These are phyloP conservation scores for Cupressus sempervirens DNA, from an alignment of 75 land plant species.

Conservation along the genomic window DNA sequence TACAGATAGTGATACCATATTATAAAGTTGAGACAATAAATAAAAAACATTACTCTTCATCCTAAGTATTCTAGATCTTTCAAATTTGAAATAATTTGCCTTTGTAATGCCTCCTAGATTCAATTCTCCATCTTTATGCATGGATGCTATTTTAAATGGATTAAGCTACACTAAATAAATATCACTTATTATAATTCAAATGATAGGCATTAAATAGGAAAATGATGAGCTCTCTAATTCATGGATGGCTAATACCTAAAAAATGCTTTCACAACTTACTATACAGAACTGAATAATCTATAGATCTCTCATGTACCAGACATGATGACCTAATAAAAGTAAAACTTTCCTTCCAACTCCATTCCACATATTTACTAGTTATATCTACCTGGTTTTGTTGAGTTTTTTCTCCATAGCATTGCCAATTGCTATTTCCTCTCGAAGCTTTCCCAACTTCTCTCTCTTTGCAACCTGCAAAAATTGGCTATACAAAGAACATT, in stretches of 20 bases:
- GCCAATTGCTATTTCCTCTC: constrained; percentile 85
- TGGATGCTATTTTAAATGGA: background rate
- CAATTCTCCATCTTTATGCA: background rate
- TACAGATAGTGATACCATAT: constrained; percentile 18
- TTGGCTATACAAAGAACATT: background rate
- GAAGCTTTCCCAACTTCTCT: constrained; percentile 65
- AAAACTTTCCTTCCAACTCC: background rate
- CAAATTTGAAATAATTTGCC: background rate
- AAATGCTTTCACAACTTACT: background rate
- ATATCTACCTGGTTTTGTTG: constrained; percentile 80
- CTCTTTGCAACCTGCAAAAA: constrained; percentile 49
- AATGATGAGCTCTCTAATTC: background rate
- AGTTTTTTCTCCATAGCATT: constrained; percentile 85
- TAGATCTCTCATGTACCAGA: background rate
- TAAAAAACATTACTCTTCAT: background rate
- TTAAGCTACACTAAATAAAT: background rate
- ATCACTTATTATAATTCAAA: background rate
- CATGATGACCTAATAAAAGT: background rate
- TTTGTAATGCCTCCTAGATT: background rate
- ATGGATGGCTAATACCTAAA: background rate
- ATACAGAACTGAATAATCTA: background rate
- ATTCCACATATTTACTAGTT: constrained; percentile 38
- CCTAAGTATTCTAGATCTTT: background rate
- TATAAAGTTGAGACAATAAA: background rate
- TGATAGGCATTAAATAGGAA: background rate